phyloP scores from a whole-genome alignment of 2,329 filamentous ascomycete genomes.

The Pseudocercospora ulei region DNA sequence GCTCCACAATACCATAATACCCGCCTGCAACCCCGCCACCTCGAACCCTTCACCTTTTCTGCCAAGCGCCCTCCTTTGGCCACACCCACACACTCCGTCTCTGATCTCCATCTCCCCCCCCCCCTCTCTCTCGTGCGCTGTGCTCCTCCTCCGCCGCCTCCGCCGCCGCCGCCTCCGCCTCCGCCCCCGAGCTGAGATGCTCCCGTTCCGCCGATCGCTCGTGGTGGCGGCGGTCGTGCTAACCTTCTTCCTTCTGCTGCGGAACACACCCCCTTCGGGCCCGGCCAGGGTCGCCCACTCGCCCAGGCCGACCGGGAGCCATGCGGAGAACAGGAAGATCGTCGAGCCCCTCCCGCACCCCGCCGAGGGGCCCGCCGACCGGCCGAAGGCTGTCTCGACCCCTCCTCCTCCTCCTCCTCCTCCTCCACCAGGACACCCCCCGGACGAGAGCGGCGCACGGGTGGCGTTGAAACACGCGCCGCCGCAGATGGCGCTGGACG shows the following conservation, averaged over 20 bases:
- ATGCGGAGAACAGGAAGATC: constrained; percentile 34
- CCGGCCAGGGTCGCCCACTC: constrained; percentile 29
- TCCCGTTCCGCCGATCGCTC: constrained; percentile 67
- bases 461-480: constrained; percentile 38
- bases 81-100: too few relatives aligned
- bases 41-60: too few relatives aligned
- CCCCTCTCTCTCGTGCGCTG: too few relatives aligned
- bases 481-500: constrained; percentile 55
- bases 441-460: constrained; percentile 25
- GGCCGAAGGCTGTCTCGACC: constrained; percentile 16
- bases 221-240: constrained; percentile 60
- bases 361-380: constrained; percentile 11
- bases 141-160: constrained; percentile 4
- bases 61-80: too few relatives aligned
- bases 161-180: background rate
- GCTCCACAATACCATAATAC: too few relatives aligned
- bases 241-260: constrained; percentile 59
- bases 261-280: constrained; percentile 45
- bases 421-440: constrained; percentile 26
- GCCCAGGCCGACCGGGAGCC: constrained; percentile 34
- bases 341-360: constrained; percentile 23
- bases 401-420: too few relatives aligned
- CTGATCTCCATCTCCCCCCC: too few relatives aligned
- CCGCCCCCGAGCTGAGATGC: constrained; percentile 46
- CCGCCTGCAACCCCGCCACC: too few relatives aligned